Conservation (phyloP, 2,329 filamentous ascomycete species). For the Xylariaceae sp. region DNA sequence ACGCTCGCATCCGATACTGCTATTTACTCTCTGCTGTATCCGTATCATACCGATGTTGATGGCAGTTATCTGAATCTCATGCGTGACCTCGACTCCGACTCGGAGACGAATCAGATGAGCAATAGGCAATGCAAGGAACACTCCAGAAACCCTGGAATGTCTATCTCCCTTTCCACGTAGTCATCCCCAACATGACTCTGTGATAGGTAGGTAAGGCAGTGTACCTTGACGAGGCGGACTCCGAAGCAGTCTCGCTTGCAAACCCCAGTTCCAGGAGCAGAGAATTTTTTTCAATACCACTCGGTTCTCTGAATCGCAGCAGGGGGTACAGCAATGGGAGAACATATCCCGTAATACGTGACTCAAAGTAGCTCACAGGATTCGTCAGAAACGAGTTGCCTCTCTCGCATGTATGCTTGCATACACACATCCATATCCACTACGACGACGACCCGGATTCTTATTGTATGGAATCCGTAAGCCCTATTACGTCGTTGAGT, state of each 20-base stretch:
- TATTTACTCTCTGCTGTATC: background rate
- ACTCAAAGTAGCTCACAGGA: background rate
- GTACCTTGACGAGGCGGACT: too few species aligned
- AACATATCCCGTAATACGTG: background rate
- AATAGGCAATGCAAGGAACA: constrained; percentile 1
- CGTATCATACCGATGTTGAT: background rate
- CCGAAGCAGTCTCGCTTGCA: too few species aligned
- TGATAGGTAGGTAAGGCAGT: too few species aligned
- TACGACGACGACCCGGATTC: background rate
- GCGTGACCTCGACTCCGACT: constrained; percentile 1
- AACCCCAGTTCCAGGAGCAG: too few species aligned
- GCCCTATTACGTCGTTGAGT: too few species aligned
- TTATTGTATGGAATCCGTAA: background rate
- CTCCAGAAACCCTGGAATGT: too few species aligned
- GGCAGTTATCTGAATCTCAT: background rate
- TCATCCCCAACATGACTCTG: too few species aligned
- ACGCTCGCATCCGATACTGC: background rate
- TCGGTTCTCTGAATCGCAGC: too few species aligned
- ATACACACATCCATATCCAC: too few species aligned
- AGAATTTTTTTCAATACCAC: too few species aligned
- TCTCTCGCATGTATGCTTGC: too few species aligned
- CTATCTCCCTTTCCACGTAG: too few species aligned
- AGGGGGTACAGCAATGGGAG: background rate
- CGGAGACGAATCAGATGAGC: constrained; percentile 2
- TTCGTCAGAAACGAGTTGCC: background rate